Conservation (phyloP, 305 asterid species). For the Fraxinus sp. region DNA sequence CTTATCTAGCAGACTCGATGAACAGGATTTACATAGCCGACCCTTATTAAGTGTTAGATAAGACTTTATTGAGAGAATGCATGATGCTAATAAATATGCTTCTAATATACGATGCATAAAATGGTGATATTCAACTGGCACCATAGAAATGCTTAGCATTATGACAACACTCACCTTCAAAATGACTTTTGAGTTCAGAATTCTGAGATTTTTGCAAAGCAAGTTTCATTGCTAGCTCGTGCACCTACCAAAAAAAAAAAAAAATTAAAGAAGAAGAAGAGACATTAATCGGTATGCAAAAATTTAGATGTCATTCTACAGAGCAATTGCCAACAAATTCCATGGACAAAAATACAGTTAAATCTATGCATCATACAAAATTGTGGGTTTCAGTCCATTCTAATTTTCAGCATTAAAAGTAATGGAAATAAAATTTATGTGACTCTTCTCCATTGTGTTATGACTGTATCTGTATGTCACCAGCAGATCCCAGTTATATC, state of each 20-base stretch:
- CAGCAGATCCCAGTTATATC: background rate
- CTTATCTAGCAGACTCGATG: background rate
- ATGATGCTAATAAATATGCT: background rate
- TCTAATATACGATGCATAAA: background rate
- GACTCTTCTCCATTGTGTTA: background rate
- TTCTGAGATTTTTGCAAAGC: conserved; percentile 82
- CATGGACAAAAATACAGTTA: background rate
- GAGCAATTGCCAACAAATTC: background rate
- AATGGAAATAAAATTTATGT: conserved; percentile 9
- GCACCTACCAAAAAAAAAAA: conserved; percentile 49
- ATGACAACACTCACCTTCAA: conserved; percentile 58
- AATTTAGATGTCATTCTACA: background rate
- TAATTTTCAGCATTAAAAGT: conserved; percentile 8
- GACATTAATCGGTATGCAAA: background rate
- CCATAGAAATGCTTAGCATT: background rate
- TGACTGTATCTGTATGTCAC: background rate
- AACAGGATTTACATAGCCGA: background rate
- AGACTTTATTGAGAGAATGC: background rate
- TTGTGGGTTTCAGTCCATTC: conserved; percentile 10
- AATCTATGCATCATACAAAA: background rate
- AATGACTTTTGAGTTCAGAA: conserved; percentile 68
- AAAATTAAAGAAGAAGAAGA: background rate
- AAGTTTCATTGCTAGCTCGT: conserved; percentile 84
- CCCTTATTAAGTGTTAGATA: background rate
- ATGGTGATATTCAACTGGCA: background rate